These are phyloP conservation scores for Xylaria palmicola DNA, from an alignment of 495 filamentous ascomycete genomes.

Conservation along the genomic window DNA sequence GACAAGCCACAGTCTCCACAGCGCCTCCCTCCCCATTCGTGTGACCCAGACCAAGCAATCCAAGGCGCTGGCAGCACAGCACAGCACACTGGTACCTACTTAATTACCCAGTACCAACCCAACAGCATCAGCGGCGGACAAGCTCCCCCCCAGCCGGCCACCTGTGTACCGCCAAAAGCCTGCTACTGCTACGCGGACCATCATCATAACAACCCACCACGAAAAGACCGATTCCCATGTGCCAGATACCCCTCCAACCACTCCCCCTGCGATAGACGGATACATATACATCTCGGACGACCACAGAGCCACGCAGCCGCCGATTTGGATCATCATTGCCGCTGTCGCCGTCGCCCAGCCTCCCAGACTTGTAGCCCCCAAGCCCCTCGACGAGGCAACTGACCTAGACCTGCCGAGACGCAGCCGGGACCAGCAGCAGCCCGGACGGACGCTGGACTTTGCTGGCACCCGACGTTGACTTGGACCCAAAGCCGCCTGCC, in stretches of 20 bases:
- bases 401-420: no score
- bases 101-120: no score
- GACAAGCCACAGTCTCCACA: neutral
- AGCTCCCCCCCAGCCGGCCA: neutral
- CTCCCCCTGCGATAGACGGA: constrained; percentile 4
- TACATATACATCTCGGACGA: constrained; percentile 3
- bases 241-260: constrained; percentile 17
- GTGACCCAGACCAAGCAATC: no score
- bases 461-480: constrained; percentile 13
- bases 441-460: no score
- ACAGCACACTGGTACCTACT: no score
- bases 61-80: no score
- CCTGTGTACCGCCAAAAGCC: constrained; percentile 4
- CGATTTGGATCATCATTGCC: neutral
- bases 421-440: no score
- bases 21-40: neutral
- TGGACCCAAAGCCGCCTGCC: constrained; percentile 12
- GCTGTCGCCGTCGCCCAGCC: neutral
- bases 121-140: no score
- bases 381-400: neutral
- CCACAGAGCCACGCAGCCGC: neutral
- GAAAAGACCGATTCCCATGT: constrained; percentile 10
- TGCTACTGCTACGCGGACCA: neutral
- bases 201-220: constrained; percentile 16
- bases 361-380: no score